Base-by-base conservation (phyloP, 2,329 filamentous ascomycete genomes). In the Laburnicola sp. region DNA sequence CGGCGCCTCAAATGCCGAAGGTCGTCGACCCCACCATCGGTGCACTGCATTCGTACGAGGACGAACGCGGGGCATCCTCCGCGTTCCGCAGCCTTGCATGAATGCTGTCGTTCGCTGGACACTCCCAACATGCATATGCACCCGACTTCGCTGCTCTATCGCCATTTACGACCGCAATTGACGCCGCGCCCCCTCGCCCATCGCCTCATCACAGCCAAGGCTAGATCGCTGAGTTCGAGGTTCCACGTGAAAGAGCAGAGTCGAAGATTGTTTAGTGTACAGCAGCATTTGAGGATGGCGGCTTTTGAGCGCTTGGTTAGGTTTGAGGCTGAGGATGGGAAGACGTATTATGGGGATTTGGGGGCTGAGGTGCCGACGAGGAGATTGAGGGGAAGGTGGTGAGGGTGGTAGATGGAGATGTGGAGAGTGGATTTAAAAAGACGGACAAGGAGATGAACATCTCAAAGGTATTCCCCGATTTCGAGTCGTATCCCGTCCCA, bases 291-390 rank as follows among this genome's bases (percentile, higher is more conserved):
- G 9, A 50, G 27, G 22, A 65, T 64, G 63, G 51, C 62, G 25
- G 37, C 59, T 6, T 72, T 72, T 45, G 64, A 71, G 38, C 58
- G 69, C 23, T 50, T 73, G 37, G 68, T 73, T 16, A 58, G 70
- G 1, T 73, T 73, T 45, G 50, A 64, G 30, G 60, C 55, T 22
- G 53, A 67, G 4, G 63, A 66, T 28, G 70, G 68, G 2, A 63
- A 66, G 41, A 59, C 54, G 0, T 57, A 62, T 10, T 72, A 67
- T 50, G 70, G 70, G 1, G 63, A 73, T 41, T 38, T 72, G 44
- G 60, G 56, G 5, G 63, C 63, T 27, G 66, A 68, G 48, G 56
- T 52, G 6, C 61, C 68, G 6, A 68, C 64, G 6, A 50, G 32
- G 64, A 70, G 25, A 70, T 72, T 38, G 51, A 65, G 36, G 70